A percentile compares a stretch with the other conserved stretches of the same genome.
phyloP scores from a whole-genome alignment of 2,329 filamentous ascomycete species.

The Ophiosphaerella korrae region DNA sequence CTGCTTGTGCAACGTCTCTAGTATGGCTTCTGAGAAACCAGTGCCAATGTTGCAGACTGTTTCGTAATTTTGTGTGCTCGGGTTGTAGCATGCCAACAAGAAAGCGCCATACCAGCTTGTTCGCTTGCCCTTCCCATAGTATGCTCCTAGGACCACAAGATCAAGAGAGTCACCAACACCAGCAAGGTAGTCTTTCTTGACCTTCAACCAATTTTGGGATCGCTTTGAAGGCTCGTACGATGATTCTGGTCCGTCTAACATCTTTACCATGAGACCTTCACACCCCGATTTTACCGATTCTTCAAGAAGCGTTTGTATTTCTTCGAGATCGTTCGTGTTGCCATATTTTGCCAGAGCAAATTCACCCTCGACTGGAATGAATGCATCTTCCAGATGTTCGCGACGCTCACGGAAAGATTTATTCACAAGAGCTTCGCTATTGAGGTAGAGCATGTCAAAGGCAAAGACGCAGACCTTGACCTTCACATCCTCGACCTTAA shows the following conservation, averaged over 20 bases:
- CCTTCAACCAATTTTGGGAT: slow-evolving; percentile 97
- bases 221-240: slow-evolving; percentile 96
- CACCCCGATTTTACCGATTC: slow-evolving; percentile 95
- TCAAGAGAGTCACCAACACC: slow-evolving; percentile 95
- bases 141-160: slow-evolving; percentile 92
- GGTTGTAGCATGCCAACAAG: slow-evolving; percentile 91
- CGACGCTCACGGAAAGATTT: slow-evolving; percentile 85
- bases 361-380: slow-evolving; percentile 81
- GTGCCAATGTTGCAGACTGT: slow-evolving; percentile 98
- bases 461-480: slow-evolving; percentile 97
- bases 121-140: slow-evolving; percentile 92
- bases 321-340: slow-evolving; percentile 86
- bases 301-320: slow-evolving; percentile 90
- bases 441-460: slow-evolving; percentile 91
- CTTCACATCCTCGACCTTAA: slow-evolving; percentile 92
- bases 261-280: slow-evolving; percentile 99
- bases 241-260: slow-evolving; percentile 91
- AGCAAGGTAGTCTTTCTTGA: slow-evolving; percentile 97
- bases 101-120: slow-evolving; percentile 96
- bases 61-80: slow-evolving; percentile 80
- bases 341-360: slow-evolving; percentile 88
- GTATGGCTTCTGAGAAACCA: slow-evolving; percentile 90
- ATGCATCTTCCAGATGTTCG: slow-evolving; percentile 73
- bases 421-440: slow-evolving; percentile 86
- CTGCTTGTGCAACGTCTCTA: slow-evolving; percentile 81